These are phyloP conservation scores for Naganishia kalamii DNA, from an alignment of 768 basidiomycete species.

Conservation along the genomic window DNA sequence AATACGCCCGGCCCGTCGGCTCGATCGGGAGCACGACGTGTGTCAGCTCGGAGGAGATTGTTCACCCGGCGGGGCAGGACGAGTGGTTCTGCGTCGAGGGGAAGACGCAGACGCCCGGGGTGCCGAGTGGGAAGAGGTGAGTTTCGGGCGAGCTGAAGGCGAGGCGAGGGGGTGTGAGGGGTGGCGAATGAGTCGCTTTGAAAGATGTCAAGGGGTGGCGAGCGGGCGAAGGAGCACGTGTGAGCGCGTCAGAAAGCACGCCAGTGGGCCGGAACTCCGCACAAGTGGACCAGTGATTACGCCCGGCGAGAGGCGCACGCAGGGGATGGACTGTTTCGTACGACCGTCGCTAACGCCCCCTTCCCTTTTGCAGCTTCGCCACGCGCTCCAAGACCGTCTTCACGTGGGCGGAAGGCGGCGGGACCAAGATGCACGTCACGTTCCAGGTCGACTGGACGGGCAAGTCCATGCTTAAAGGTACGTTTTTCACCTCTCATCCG, in stretches of 20 bases:
- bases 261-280: no score
- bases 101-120: slow-evolving; percentile 28
- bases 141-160: not conserved
- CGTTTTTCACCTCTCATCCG: not conserved
- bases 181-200: no score
- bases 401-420: slow-evolving; percentile 26
- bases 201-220: no score
- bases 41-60: slow-evolving; percentile 26
- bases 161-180: no score
- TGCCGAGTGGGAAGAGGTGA: slow-evolving; percentile 29
- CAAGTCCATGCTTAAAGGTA: slow-evolving; percentile 29
- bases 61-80: slow-evolving; percentile 25
- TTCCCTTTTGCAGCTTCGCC: slow-evolving; percentile 17
- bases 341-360: no score
- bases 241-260: no score
- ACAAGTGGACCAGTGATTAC: no score
- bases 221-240: no score
- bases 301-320: no score
- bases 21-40: slow-evolving; percentile 28
- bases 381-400: slow-evolving; percentile 26
- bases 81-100: slow-evolving; percentile 28
- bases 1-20: slow-evolving; percentile 28
- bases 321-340: no score
- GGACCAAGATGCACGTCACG: slow-evolving; percentile 26
- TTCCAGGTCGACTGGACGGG: slow-evolving; percentile 29